Base-by-base conservation (phyloP, 257 asterid genomes). In the Rauvolfia tetraphylla region DNA sequence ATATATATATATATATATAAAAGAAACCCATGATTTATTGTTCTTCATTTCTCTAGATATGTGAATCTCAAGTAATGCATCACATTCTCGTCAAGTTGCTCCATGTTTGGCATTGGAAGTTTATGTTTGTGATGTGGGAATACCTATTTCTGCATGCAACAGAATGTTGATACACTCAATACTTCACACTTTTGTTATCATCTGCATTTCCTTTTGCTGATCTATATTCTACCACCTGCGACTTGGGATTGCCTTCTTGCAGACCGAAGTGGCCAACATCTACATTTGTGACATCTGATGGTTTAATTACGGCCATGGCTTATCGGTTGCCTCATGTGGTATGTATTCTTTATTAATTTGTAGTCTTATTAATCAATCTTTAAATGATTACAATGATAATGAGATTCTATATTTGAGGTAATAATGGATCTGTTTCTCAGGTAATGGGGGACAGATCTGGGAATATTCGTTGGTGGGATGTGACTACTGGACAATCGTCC, bases 371-470 rank as follows among this genome's bases (percentile, higher is more conserved):
- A 34, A 48, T 53, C 78, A 69, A 53, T 49, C 79, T 68, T 76
- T 65, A 75, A 48, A 20, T 59, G 75, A 78, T 73, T 66, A 23
- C 73, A 68, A 49, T 76, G 39, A 72, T 74, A 39, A 53, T 61
- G 77, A 79, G 46, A 75, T 75, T 66, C 79, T 81, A 78, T 81
- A 74, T 63, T 73, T 62, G 79, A 81, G 74, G 82, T 76, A 76
- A 66, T 81, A 66, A 65, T 81, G 57, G 51, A 72, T 84, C 78
- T 65, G 34, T 81, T 74, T 81, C 81, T 77, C 89, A 95, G 99
- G 99, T 93, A 75, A 91, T 90, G 92, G 99, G 99, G 77, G 98
- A 95, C 88, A 90, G 98, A 81, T 86, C 99, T n/a, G 99, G 99
- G 76, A 91, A 85, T 88, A 89, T 95, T 79, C 97, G 97, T 17